Percentiles rank a stretch among this genome's conserved stretches.
phyloP scores from a whole-genome alignment of 257 asterid genomes.

The Scutellaria baicalensis region DNA sequence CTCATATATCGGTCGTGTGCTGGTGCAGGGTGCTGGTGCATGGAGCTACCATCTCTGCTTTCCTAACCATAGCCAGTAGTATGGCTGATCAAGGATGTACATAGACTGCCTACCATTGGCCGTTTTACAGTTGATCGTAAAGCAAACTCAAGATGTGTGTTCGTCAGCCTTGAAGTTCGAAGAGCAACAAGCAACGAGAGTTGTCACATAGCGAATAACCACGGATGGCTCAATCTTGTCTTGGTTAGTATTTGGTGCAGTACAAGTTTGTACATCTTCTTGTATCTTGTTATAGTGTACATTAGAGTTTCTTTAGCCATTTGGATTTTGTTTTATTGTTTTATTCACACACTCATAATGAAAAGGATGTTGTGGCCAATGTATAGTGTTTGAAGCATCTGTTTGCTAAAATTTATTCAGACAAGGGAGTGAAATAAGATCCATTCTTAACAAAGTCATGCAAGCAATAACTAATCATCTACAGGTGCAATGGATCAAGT shows the following conservation, averaged over 20 bases:
- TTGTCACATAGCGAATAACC: no score
- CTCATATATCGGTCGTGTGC: background rate
- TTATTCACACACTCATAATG: background rate
- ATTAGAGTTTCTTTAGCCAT: background rate
- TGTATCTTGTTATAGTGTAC: background rate
- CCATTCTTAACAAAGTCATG: background rate
- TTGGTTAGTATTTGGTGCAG: background rate
- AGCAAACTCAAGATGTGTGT: background rate
- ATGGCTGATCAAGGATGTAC: conserved; percentile 99
- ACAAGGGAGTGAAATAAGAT: background rate
- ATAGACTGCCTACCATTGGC: conserved; percentile 6
- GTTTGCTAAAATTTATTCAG: background rate
- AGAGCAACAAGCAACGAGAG: background rate
- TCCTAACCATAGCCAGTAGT: conserved; percentile 70
- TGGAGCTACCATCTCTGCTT: conserved; percentile 89
- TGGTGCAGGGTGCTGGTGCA: conserved; percentile 71
- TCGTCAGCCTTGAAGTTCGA: background rate
- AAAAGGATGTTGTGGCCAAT: background rate
- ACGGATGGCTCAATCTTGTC: background rate
- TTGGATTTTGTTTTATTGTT: background rate
- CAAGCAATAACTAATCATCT: no score
- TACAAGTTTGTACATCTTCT: conserved; percentile 8
- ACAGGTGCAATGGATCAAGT: no score
- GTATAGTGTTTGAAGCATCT: background rate
- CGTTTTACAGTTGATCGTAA: no score